Evolutionary conservation across 208 protist species (phyloP), one percentile per base, ranked within the genome.

Genomic region (Crithidia brevicula): DNA sequence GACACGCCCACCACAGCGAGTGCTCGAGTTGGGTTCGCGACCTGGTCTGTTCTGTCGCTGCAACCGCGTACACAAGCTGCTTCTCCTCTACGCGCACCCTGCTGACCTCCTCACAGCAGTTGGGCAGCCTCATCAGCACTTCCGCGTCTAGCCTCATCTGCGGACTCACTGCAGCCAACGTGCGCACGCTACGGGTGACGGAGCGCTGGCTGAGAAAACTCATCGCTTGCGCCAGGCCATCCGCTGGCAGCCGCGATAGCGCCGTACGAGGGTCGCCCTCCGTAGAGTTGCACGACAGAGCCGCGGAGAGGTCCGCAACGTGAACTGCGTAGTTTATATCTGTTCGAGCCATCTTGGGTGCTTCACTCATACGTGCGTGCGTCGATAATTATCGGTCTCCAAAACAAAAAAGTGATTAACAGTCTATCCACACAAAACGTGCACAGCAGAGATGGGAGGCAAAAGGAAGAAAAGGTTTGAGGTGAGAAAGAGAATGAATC

Each of bases 141-240:
- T 62, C 56, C 15, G 40, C 23, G 18, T 62, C 36, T 27, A 62
- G 27, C 56, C 56, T 20, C 27, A 36, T 20, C 56, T 62, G 56
- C 27, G 56, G 56, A 23, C 40, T 62, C 7, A 62, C 56, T 8
- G 56, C 23, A 27, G 6, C 1, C 10, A 62, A 18, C 1, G 36
- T 47, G 22, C 33, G 54, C 15, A 33, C 28, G 52, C 43, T 23
- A 20, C 15, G 52, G 7, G 52, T 18, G 11, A 60, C 36, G 11
- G 54, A 28, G 16, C 15, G 4, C 22, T 28, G 36, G 3, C 36
- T 36, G 4, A 47, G 28, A 22, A 33, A 60, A 23, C 56, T 62
- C 56, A 62, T 33, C 27, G 50, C 56, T 18, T 62, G 56, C 40
- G 56, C 56, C n/a, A 62, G 27, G 13, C 56, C 20, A 27, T 62